Evolutionary conservation across 768 basidiomycete genomes (phyloP), one percentile per base, ranked within the genome.

Genomic region (Rhodotorula babjevae): DNA sequence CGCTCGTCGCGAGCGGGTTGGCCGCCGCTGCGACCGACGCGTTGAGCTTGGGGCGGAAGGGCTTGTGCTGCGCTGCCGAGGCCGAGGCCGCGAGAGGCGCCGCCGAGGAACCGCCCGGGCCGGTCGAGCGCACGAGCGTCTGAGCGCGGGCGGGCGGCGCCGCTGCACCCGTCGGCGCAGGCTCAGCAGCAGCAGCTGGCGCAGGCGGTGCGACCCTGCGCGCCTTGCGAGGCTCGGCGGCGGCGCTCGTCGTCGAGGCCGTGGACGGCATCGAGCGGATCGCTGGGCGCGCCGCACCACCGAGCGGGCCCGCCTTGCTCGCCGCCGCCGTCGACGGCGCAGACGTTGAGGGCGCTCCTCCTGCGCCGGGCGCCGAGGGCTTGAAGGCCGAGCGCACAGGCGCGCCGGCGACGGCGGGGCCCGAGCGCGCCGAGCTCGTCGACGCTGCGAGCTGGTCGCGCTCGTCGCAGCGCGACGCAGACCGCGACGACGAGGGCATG

Each of bases 21-120:
- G 29, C 44, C 5, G 64, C 64, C 11, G 64, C 56, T 1, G 36
- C 56, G 29, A 53, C 56, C 23, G 64, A 65, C 29, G 55, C 7
- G 23, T 56, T 65, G 46, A 65, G 64, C 21, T 65, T 65, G 10
- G 64, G 64, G 10, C 64, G 55, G 64, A 65, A 65, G 14, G 64
- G 64, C n/a, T 56, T 55, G 46, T 65, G 64, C 42, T 44, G 31
- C 14, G 64, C 31, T 7, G 56, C 23, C 2, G 59, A 25, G 14
- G 42, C 2, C 14, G 60, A 18, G 29, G n/a, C 25, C 25, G 10
- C 14, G 25, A 29, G 49, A 36, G 27, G 21, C 50, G 8, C 46
- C 9, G 33, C 31, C 42, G 50, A 55, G 64, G 56, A 23, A 31
- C 1, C 8, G 56, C 49, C 19, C 18, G 64, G 7, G 31, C 31